Conservation (phyloP, 2,329 filamentous ascomycete genomes). For the Fonsecaea multimorphosa region DNA sequence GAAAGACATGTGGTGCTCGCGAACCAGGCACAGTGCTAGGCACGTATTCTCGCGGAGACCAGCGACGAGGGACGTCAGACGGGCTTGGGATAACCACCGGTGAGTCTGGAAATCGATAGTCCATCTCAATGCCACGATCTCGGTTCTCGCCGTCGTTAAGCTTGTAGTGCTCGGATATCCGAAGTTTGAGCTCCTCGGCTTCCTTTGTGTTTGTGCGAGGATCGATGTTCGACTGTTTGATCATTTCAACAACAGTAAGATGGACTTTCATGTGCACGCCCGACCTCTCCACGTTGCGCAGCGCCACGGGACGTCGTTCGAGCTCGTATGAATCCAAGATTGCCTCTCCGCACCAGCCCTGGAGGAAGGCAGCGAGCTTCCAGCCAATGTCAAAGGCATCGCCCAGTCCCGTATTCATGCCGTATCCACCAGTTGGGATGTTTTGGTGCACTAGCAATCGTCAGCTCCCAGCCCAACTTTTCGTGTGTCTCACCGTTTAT, state of each 20-base stretch:
- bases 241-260: conserved; percentile 6
- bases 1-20: conserved; percentile 26
- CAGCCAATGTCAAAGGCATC: conserved; percentile 63
- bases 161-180: conserved; percentile 19
- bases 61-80: too few relatives aligned
- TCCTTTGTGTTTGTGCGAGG: too few relatives aligned
- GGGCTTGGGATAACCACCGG: conserved; percentile 26
- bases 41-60: too few relatives aligned
- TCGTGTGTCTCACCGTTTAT: too few relatives aligned
- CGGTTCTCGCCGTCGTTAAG: conserved; percentile 28
- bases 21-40: conserved; percentile 26
- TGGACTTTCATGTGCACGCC: conserved; percentile 38
- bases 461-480: too few relatives aligned
- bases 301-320: conserved; percentile 43
- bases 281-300: conserved; percentile 40
- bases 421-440: conserved; percentile 59
- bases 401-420: conserved; percentile 65
- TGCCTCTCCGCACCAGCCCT: conserved; percentile 42
- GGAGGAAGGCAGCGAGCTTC: conserved; percentile 59
- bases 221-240: conserved; percentile 1
- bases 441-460: too few relatives aligned
- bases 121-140: conserved; percentile 39
- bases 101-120: conserved; percentile 34
- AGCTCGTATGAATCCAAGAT: conserved; percentile 42
- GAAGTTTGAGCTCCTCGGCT: conserved; percentile 17